Conservation (phyloP, 352 stramenopile species). For the Globisporangium middletonii region DNA sequence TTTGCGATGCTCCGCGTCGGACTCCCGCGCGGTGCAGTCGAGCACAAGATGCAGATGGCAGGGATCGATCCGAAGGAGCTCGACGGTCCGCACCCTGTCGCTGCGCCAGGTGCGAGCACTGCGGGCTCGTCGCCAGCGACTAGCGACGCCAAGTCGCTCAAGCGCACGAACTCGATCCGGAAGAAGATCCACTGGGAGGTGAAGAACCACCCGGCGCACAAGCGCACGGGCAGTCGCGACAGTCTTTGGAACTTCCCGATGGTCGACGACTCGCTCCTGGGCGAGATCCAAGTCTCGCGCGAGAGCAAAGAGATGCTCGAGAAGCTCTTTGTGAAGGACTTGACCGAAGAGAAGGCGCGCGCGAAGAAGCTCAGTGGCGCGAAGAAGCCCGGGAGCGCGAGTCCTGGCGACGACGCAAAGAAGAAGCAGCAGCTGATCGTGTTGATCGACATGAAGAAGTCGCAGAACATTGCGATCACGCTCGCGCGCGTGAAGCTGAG, state of each 20-base stretch:
- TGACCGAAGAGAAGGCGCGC: constrained; percentile 25
- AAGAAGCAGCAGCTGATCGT: constrained; percentile 71
- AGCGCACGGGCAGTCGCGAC: constrained; percentile 29
- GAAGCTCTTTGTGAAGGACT: constrained; percentile 69
- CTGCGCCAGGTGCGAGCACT: neutral
- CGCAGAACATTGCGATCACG: constrained; percentile 84
- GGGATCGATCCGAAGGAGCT: constrained; percentile 63
- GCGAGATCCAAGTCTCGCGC: constrained; percentile 49
- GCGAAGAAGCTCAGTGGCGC: constrained; percentile 35
- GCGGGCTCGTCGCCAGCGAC: neutral
- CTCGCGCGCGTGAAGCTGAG: constrained; percentile 68
- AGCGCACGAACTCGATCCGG: constrained; percentile 66
- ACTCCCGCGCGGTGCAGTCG: constrained; percentile 62
- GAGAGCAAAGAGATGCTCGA: constrained; percentile 71
- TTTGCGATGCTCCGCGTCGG: constrained; percentile 82
- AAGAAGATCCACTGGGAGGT: constrained; percentile 87
- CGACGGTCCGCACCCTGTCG: constrained; percentile 43
- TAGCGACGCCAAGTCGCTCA: constrained; percentile 25
- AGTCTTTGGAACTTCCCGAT: constrained; percentile 54
- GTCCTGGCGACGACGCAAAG: constrained; percentile 16
- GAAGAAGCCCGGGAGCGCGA: constrained; percentile 11
- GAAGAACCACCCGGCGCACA: constrained; percentile 20
- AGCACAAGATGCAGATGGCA: constrained; percentile 82
- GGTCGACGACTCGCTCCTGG: constrained; percentile 30
- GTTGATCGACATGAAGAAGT: constrained; percentile 87